phyloP scores from a whole-genome alignment of 345 rosid species.

The Eutrema heterophyllum region DNA sequence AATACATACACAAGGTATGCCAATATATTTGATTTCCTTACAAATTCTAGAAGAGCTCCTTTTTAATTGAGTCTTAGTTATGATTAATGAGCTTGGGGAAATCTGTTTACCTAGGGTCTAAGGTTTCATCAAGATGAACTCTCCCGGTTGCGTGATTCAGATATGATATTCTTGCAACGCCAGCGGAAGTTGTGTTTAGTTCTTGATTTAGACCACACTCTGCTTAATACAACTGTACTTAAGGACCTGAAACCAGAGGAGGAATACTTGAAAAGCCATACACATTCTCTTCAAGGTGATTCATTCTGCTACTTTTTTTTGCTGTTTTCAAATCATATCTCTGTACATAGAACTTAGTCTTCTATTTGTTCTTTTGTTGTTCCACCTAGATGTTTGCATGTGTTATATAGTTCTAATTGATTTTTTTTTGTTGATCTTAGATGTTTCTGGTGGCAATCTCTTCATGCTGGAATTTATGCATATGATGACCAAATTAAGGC shows the following conservation, averaged over 20 bases:
- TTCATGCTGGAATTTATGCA: conserved; percentile 67
- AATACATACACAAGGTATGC: conserved; percentile 72
- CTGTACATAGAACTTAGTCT: neutral
- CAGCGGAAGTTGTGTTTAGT: conserved; percentile 67
- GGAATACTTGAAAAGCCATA: conserved; percentile 65
- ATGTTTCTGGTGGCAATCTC: conserved; percentile 59
- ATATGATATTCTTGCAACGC: conserved; percentile 47
- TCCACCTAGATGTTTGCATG: conserved; percentile 1
- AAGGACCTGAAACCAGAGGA: conserved; percentile 56
- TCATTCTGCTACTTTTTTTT: neutral
- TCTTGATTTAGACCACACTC: conserved; percentile 87
- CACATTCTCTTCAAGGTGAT: conserved; percentile 65
- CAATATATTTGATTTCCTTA: neutral
- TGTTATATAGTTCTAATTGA: neutral
- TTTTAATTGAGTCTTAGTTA: neutral
- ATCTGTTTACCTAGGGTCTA: conserved; percentile 51
- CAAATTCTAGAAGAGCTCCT: neutral
- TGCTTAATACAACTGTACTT: conserved; percentile 74
- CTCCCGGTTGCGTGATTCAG: conserved; percentile 51
- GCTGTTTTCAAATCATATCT: neutral
- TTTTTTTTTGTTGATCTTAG: conserved; percentile 31
- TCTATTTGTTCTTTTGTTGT: neutral
- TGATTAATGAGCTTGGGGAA: neutral
- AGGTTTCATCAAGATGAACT: conserved; percentile 73
- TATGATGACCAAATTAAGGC: conserved; percentile 92